Evolutionary conservation across 2,329 filamentous ascomycete species (phyloP).

Genomic region (Phialemoniopsis sp.): DNA sequence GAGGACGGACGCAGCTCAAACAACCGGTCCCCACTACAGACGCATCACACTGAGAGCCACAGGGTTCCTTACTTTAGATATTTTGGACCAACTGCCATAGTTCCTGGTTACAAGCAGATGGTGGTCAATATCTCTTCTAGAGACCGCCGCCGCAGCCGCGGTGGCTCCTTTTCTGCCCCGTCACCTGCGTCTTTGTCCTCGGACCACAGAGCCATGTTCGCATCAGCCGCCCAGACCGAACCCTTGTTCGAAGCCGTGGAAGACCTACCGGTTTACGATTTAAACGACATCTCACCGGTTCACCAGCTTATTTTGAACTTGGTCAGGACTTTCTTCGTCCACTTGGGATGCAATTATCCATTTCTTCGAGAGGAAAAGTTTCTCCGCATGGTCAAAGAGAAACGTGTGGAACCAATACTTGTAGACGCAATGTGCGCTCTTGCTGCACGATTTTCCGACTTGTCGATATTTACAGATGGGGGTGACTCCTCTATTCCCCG

Average conservation of each 20-base stretch:
- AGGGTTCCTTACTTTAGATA: slow-evolving; percentile 87
- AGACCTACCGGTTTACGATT: slow-evolving; percentile 71
- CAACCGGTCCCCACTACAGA: slow-evolving; percentile 37
- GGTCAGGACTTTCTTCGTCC: slow-evolving; percentile 74
- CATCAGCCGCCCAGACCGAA: slow-evolving; percentile 23
- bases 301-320: slow-evolving; percentile 73
- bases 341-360: slow-evolving; percentile 81
- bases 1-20: slow-evolving; percentile 32
- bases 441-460: slow-evolving; percentile 74
- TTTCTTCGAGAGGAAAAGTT: slow-evolving; percentile 74
- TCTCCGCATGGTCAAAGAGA: slow-evolving; percentile 71
- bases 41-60: slow-evolving; percentile 48
- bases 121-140: slow-evolving; percentile 64
- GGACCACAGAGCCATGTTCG: slow-evolving; percentile 5
- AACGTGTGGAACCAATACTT: slow-evolving; percentile 76
- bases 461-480: slow-evolving; percentile 45
- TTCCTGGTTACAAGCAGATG: slow-evolving; percentile 91
- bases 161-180: slow-evolving; percentile 50
- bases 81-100: slow-evolving; percentile 86
- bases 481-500: slow-evolving; percentile 36
- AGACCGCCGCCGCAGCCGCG: slow-evolving; percentile 57
- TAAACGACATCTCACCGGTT: slow-evolving; percentile 64
- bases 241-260: slow-evolving; percentile 38
- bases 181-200: slow-evolving; percentile 38
- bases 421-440: slow-evolving; percentile 84